Evolutionary conservation across 768 basidiomycete species (phyloP).

Genomic region (Cystoderma amianthinum): DNA sequence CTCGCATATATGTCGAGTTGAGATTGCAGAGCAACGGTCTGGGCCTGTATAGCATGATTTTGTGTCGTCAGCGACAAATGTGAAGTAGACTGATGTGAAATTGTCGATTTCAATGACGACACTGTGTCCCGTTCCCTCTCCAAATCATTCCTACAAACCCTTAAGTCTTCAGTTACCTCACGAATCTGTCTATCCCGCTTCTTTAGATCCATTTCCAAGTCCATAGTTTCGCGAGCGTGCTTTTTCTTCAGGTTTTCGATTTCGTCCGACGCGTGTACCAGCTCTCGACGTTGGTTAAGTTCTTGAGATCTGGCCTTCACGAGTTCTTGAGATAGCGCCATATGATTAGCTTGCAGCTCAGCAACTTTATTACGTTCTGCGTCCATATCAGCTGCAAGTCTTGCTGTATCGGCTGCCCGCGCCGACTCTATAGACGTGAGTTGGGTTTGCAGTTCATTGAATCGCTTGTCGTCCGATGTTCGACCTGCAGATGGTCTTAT

Average conservation of each 20-base stretch:
- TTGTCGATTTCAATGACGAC: conserved; percentile 54
- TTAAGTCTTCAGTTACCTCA: conserved; percentile 66
- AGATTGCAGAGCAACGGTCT: conserved; percentile 46
- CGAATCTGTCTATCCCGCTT: conserved; percentile 64
- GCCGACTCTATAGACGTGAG: conserved; percentile 45
- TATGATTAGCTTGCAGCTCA: conserved; percentile 58
- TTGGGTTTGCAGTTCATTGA: conserved; percentile 48
- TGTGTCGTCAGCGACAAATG: conserved; percentile 60
- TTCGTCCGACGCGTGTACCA: conserved; percentile 61
- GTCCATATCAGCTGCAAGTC: conserved; percentile 59
- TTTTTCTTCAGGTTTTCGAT: conserved; percentile 54
- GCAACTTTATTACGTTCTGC: conserved; percentile 60
- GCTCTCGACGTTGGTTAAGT: conserved; percentile 57
- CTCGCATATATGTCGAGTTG: conserved; percentile 52
- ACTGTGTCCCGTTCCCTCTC: conserved; percentile 58
- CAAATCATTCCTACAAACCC: conserved; percentile 52
- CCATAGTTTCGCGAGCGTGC: conserved; percentile 63
- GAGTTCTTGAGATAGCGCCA: conserved; percentile 50
- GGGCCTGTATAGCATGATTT: conserved; percentile 48
- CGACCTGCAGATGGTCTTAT: conserved; percentile 7
- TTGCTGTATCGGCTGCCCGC: conserved; percentile 46
- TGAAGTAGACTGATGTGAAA: conserved; percentile 62
- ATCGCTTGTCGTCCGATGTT: conserved; percentile 32
- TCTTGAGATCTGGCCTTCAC: conserved; percentile 55
- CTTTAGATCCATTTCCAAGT: conserved; percentile 62